Conservation (phyloP, 768 basidiomycete species). For the Psilocybe sp. region DNA sequence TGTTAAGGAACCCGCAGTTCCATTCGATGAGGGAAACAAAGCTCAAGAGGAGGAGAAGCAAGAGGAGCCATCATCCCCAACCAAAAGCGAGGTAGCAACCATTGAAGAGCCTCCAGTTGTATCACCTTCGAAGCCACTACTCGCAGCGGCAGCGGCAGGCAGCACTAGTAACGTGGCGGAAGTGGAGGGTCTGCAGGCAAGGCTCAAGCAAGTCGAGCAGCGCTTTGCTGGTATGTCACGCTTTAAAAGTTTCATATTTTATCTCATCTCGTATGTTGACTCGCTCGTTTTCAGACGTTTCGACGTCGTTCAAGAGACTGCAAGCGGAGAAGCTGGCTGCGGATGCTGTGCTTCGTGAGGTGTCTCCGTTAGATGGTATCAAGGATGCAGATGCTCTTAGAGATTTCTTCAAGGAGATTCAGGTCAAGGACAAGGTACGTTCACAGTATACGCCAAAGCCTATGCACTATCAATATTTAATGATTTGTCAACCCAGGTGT, state of each 20-base stretch:
- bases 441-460: background rate
- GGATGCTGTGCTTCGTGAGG: conserved; percentile 64
- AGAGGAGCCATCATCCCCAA: background rate
- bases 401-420: conserved; percentile 67
- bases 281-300: conserved; percentile 55
- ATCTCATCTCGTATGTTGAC: background rate
- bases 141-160: conserved; percentile 8
- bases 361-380: conserved; percentile 68
- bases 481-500: conserved; percentile 38
- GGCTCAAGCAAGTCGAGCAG: conserved; percentile 70
- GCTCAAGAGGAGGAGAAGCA: background rate
- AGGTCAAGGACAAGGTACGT: conserved; percentile 68
- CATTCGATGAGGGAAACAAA: background rate
- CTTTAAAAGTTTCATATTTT: too few relatives aligned
- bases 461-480: background rate
- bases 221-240: conserved; percentile 63
- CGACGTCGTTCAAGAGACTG: conserved; percentile 71
- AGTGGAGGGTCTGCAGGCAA: conserved; percentile 61
- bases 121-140: background rate
- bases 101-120: background rate
- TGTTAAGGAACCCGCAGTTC: too few relatives aligned
- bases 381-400: conserved; percentile 65
- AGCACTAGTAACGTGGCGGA: conserved; percentile 14
- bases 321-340: conserved; percentile 70
- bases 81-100: background rate